Conservation (phyloP, 495 filamentous ascomycete genomes). For the Hypoxylon fragiforme region DNA sequence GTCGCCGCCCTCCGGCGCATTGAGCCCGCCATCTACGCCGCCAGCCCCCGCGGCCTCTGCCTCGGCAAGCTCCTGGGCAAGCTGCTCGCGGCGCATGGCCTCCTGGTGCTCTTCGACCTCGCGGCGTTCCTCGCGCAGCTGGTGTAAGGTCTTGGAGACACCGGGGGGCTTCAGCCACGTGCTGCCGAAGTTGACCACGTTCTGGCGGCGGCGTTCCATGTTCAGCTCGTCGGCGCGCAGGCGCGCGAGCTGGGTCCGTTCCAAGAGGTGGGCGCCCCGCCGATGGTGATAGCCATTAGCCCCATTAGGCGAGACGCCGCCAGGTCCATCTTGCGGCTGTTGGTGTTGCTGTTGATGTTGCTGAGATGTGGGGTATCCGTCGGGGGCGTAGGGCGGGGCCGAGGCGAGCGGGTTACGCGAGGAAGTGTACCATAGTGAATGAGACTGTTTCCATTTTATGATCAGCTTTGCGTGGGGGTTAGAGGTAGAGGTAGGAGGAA, state of each 20-base stretch:
- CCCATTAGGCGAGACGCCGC: constrained; percentile 15
- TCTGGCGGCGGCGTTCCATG: constrained; percentile 66
- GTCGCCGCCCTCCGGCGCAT: constrained; percentile 45
- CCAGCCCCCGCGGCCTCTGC: constrained; percentile 49
- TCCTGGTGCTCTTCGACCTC: constrained; percentile 80
- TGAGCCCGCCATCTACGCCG: constrained; percentile 38
- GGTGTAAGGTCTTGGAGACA: constrained; percentile 73
- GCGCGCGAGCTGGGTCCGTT: constrained; percentile 59
- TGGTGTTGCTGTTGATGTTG: constrained; percentile 26
- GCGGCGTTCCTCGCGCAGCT: constrained; percentile 74
- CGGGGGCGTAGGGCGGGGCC: constrained; percentile 14
- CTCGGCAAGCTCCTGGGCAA: constrained; percentile 65
- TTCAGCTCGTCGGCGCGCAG: constrained; percentile 70
- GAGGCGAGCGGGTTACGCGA: constrained; percentile 49
- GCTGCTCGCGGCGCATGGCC: constrained; percentile 67
- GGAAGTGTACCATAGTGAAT: constrained; percentile 71
- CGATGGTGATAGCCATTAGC: constrained; percentile 24
- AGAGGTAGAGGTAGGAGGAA: constrained; percentile 4
- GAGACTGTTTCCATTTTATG: constrained; percentile 53
- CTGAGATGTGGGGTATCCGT: constrained; percentile 36
- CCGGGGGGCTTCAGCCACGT: constrained; percentile 81
- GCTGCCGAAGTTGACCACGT: constrained; percentile 73
- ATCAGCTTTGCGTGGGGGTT: constrained; percentile 5
- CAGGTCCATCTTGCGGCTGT: constrained; percentile 13
- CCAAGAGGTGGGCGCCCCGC: constrained; percentile 34